Base-by-base conservation (phyloP, 1,139 yeast genomes). In the Cylindricascospora bacillispora region DNA sequence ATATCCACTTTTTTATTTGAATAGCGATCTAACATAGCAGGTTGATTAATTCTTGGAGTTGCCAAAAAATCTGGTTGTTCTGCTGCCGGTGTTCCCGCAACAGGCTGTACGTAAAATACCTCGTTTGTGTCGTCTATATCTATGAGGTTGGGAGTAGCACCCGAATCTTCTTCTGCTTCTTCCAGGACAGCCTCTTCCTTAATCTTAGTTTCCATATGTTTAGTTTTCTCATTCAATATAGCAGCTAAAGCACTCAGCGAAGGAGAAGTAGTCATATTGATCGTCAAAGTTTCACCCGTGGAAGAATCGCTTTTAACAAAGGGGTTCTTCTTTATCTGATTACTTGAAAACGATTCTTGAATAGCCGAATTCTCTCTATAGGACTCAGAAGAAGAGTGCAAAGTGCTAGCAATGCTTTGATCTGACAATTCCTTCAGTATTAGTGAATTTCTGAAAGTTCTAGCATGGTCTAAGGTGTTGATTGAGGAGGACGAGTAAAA, bases 361-460 rank as follows among this genome's bases (percentile, higher is more conserved):
- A 13, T 18, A 10, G 28, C 19, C 10, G 7, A 22, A n/a, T n/a
- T n/a, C n/a, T n/a, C n/a, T n/a, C n/a, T n/a, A 13, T 25, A 16
- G 4, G 13, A 16, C 15, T 17, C 28, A 12, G 10, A 22, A 6
- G 13, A 11, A 1, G 17, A 13, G 10, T 25, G 17, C 4, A 18
- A 11, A 7, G 28, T 13, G 11, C 19, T 25, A 7, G 29, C 25
- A 22, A 43, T 24, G 27, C 44, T 41, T 7, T 34, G 36, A 20
- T 43, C 49, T 7, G 45, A 41, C 18, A 43, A 26, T 15, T 44
- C 50, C 22, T 37, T 38, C 19, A 65, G 36, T 58, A 62, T 37
- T 70, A 59, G 26, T 4, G 77, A 65, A 37, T 63, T 61, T 36
- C 75, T 58, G 26, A 72, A 53, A 32, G 59, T 65, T 24, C 57